Evolutionary conservation across 306 rosid species (phyloP), one percentile per base, ranked within the genome.

Genomic region (Quercus mongolica): DNA sequence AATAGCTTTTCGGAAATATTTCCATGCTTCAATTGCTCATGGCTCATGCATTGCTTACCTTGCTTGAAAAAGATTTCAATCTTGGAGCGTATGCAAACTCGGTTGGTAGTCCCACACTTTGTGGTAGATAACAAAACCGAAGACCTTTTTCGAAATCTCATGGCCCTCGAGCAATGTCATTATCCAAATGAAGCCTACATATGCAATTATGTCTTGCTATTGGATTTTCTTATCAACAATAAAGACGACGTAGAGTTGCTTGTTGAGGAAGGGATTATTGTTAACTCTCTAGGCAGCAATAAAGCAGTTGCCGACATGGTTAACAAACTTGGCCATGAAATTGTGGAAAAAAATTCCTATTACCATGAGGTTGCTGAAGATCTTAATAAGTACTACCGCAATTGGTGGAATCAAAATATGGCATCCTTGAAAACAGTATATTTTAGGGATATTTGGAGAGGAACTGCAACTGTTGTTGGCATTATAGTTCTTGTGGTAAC

Each of bases 361-460:
- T 38, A 38, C 46, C 11, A 38, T 8, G 11, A 38, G 0, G 46
- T 38, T 38, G 46, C 46, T 38, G 11, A 38, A 38, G 46, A 38
- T 38, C 46, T 38, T 38, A 38, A 38, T 8, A 38, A 2, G 11
- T 56, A 72, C 56, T 41, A 82, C 25, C 68, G 69, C 13, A 59
- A 69, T 4, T 31, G 14, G 1, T 58, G 81, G 82, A 84, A 80
- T 17, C 64, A 56, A 9, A 6, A 33, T 1, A 59, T 69, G 67
- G 88, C 80, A 13, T 77, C 74, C 1, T 19, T 77, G 26, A 81
- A 35, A 19, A 79, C 63, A 15, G 82, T 81, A 12, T 84, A 84
- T 20, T 81, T 84, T 59, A 56, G 71, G 46, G 85, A 84, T 69
- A 74, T 80, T 10, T 84, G 88, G 80, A 84, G 82, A 1, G 74